Base-by-base conservation (phyloP, 306 rosid genomes). In the Carpinus fangiana region DNA sequence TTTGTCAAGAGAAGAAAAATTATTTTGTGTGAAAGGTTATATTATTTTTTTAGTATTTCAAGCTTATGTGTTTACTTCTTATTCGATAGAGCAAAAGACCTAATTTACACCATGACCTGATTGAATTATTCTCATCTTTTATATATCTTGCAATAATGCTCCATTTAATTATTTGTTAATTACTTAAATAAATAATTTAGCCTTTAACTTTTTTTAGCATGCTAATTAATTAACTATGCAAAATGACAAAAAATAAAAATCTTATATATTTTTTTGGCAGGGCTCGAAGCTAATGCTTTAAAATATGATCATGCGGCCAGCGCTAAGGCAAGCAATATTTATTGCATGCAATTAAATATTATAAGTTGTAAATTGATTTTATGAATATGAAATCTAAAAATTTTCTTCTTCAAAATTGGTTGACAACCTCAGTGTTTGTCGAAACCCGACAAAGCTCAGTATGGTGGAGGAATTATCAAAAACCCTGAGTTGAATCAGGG, bases 401-500 rank as follows among this genome's bases (percentile, higher is more conserved):
- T 69, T 17, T 0, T 0, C 8, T 12, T 75, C 21, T 66, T 28
- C 56, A 69, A 69, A 57, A 76, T 77, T 76, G 2, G 62, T 65
- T 2, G 12, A 50, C 11, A 60, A 74, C 4, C 80, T 4, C 66
- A 94, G 97, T 94, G 97, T 83, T 82, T 85, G 79, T 43, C 2
- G 57, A 69, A 57, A 0, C 98, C 97, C 48, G 72, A 67, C 3
- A 84, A 85, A 79, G 83, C 96, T 59, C 90, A 85, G 12, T 94
- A 92, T 64, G 80, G 76, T 56, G 98, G 97, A 73, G 98, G 98
- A 66, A 88, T 92, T 65, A 84, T 94, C 54, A 68, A 46, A 70
- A 94, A 94, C 60, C 91, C 97, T 38, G 92, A 94, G 41, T 66
- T 94, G 18, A 87, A 90, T 3, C 46, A 88, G 61, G 94, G 93